phyloP scores from a whole-genome alignment of 1,139 yeast species.

The Eremothecium cymbalariae region DNA sequence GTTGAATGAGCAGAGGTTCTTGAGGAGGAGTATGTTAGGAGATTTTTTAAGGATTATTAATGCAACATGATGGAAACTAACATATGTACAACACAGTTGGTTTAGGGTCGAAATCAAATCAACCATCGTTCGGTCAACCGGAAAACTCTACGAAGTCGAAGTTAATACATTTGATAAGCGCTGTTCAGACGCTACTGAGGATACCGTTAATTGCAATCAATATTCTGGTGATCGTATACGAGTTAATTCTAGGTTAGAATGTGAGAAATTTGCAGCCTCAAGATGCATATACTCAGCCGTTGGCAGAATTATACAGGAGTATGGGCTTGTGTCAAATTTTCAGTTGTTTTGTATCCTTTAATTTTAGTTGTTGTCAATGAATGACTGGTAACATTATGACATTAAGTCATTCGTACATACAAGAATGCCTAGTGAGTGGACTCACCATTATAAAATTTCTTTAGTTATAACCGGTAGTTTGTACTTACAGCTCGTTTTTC shows the following conservation, averaged over 20 bases:
- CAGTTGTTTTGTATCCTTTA: too few species aligned
- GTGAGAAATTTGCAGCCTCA: too few species aligned
- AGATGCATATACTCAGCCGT: background rate
- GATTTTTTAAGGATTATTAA: background rate
- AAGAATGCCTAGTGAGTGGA: too few species aligned
- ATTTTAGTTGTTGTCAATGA: constrained; percentile 3
- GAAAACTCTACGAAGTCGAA: constrained; percentile 48
- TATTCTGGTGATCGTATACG: constrained; percentile 59
- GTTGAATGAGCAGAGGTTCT: constrained; percentile 72
- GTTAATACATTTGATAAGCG: constrained; percentile 56
- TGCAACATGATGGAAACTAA: constrained; percentile 9
- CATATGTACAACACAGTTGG: constrained; percentile 34
- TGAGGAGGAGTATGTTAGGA: constrained; percentile 51
- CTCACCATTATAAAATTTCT: too few species aligned
- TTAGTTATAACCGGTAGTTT: too few species aligned
- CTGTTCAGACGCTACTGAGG: constrained; percentile 67
- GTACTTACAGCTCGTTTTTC: constrained; percentile 5
- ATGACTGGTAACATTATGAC: background rate
- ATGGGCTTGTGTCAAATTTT: too few species aligned
- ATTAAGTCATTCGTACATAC: background rate
- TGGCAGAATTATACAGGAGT: too few species aligned
- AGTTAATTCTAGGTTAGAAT: constrained; percentile 59
- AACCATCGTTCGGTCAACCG: constrained; percentile 36
- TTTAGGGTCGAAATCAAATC: constrained; percentile 37
- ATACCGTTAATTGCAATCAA: constrained; percentile 68